Base-by-base conservation (phyloP, 1,139 yeast genomes). In the Kodamaea sp. region DNA sequence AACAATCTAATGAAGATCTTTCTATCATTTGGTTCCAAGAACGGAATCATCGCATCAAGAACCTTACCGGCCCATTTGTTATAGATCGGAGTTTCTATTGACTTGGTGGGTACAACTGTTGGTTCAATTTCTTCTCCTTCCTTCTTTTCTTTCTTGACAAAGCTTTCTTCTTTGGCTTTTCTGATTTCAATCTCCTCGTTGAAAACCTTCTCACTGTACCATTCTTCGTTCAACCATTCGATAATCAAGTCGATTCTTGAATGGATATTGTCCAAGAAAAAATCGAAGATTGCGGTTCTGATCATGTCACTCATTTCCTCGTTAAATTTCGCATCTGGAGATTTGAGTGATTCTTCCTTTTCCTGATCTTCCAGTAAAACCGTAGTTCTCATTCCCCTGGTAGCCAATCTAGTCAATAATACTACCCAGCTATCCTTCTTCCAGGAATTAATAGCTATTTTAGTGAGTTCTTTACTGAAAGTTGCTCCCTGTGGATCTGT, bases 161-260 rank as follows among this genome's bases (percentile, higher is more conserved):
- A 32, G 31, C 41, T 30, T 27, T 43, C 35, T 19, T 48, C 51
- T 1, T 40, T 40, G 32, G 48, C 39, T 32, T 48, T 36, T 18
- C 48, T 48, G 15, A 38, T 35, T 20, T 46, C 26, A 28, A 47
- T 41, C 31, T 55, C 55, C 39, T 67, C 72, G 42, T 62, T 61
- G 35, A 61, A 62, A 1, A 76, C 78, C 43, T 63, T 63, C 45
- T 84, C 95, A 29, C 80, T 74, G 57, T 80, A 90, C 95, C 97
- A 94, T 58, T 94, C 98, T 59, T 92, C 98, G 50, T 86, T 90
- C 35, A 94, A 66, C 99, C 99, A 94, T 42, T 85, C 89, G 24
- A 90, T 79, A n/a, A 87, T 79, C 24, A 83, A 63, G 42, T 87
- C 95, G 11, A 90, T 73, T 26, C 92, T 67, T 9, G 69, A 71